Evolutionary conservation across 192 early-diverging fungal species (phyloP).

Genomic region (Gamsiella multidivaricata): DNA sequence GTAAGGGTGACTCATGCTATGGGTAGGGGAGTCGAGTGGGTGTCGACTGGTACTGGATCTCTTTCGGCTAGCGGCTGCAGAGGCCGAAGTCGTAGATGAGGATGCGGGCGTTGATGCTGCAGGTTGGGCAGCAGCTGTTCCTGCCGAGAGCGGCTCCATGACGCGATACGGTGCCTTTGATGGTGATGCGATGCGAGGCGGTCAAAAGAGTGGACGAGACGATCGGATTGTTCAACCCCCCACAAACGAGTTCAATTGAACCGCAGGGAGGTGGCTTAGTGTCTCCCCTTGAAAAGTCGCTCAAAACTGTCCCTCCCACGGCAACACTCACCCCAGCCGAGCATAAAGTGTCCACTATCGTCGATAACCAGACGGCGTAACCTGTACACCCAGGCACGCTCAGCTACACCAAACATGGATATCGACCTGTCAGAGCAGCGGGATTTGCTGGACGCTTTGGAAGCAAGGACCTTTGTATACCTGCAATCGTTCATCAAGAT

Average conservation of each 20-base stretch:
- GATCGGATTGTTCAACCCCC: too few species aligned
- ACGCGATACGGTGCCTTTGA: too few species aligned
- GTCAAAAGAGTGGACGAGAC: too few species aligned
- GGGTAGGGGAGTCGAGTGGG: neutral
- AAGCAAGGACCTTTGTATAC: slow-evolving; percentile 7
- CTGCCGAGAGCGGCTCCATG: slow-evolving; percentile 1
- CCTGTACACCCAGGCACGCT: too few species aligned
- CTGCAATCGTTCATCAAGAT: slow-evolving; percentile 5
- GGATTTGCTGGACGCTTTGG: neutral
- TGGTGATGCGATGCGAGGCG: slow-evolving; percentile 1
- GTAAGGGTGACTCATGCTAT: slow-evolving; percentile 5
- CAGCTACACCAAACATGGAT: too few species aligned
- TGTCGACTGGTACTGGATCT: slow-evolving; percentile 14
- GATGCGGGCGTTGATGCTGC: neutral
- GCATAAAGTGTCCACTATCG: too few species aligned
- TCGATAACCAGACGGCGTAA: too few species aligned
- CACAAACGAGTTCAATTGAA: too few species aligned
- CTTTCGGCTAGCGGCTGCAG: neutral
- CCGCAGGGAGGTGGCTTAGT: too few species aligned
- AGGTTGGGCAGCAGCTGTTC: neutral
- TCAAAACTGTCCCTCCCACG: too few species aligned
- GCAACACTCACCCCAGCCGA: too few species aligned
- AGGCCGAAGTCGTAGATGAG: neutral
- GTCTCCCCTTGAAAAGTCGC: too few species aligned
- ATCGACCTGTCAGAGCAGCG: neutral